These are phyloP conservation scores for Nakaseomyces delphensis DNA, from an alignment of 1,139 yeast genomes.

Conservation along the genomic window DNA sequence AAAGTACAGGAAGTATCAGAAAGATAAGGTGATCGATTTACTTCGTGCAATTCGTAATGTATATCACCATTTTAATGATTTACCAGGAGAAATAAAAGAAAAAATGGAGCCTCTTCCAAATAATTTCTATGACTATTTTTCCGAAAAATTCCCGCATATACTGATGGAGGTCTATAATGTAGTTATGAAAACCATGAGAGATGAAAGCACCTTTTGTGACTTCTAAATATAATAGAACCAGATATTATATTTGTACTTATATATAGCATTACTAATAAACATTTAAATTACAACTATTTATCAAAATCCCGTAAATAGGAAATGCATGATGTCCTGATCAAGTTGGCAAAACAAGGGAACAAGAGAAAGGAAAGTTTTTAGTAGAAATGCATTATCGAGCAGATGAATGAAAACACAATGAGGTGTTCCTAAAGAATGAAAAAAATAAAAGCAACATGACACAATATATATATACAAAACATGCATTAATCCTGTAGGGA, in stretches of 20 bases:
- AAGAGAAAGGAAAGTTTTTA: not conserved
- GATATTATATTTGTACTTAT: not conserved
- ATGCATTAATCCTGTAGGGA: not conserved
- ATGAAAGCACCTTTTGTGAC: constrained; percentile 53
- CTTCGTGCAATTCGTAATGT: constrained; percentile 86
- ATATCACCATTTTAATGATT: constrained; percentile 85
- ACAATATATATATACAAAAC: not conserved
- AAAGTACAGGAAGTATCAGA: constrained; percentile 79
- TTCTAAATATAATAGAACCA: constrained; percentile 36
- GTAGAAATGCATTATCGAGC: not conserved
- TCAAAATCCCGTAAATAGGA: not conserved
- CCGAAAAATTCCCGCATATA: constrained; percentile 63
- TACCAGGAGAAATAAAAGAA: constrained; percentile 53
- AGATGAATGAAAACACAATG: not conserved
- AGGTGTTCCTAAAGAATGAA: not conserved
- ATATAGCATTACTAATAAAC: not conserved
- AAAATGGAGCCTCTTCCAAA: constrained; percentile 74
- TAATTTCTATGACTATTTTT: constrained; percentile 74
- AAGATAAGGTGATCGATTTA: constrained; percentile 70
- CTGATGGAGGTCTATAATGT: constrained; percentile 67
- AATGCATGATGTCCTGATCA: not conserved
- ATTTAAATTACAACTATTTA: constrained; percentile 6
- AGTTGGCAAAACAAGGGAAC: not conserved
- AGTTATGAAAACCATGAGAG: constrained; percentile 46
- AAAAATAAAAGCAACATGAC: not conserved